phyloP scores from a whole-genome alignment of 2,329 filamentous ascomycete genomes.

The Chlorencoelia australis region DNA sequence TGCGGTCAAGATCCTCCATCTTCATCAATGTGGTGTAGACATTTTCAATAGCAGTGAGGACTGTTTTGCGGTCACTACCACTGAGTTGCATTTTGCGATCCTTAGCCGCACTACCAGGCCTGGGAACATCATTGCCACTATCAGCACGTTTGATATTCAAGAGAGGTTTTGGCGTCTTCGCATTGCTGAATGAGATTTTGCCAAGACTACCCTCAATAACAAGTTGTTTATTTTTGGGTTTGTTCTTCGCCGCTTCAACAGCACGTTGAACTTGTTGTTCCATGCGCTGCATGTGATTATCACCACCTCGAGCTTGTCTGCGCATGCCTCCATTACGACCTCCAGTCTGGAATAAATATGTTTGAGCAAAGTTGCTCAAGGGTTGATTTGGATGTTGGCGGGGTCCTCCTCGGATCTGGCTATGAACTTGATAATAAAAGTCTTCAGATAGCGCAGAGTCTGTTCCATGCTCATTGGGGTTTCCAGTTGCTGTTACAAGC shows the following conservation, averaged over 20 bases:
- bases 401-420: constrained; percentile 81
- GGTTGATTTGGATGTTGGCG: constrained; percentile 89
- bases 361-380: constrained; percentile 92
- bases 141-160: constrained; percentile 91
- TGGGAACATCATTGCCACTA: constrained; percentile 46
- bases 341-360: constrained; percentile 91
- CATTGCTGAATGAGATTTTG: constrained; percentile 98
- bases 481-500: constrained; percentile 83
- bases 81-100: constrained; percentile 36
- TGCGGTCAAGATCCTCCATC: constrained; percentile 85
- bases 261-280: constrained; percentile 97
- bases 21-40: constrained; percentile 85
- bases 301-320: constrained; percentile 70
- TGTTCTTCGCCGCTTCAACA: constrained; percentile 92
- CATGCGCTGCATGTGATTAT: constrained; percentile 98
- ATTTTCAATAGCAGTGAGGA: constrained; percentile 77
- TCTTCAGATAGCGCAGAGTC: constrained; percentile 82
- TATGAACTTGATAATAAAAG: constrained; percentile 98
- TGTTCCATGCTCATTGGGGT: constrained; percentile 66
- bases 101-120: constrained; percentile 38
- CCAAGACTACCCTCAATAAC: constrained; percentile 93
- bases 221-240: constrained; percentile 94
- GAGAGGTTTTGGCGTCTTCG: constrained; percentile 89
- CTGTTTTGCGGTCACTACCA: constrained; percentile 66
- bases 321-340: constrained; percentile 66